Percentiles rank a stretch among this genome's conserved stretches.
Conservation (phyloP, 495 filamentous ascomycete genomes). For the Aeminium ludgeri region DNA sequence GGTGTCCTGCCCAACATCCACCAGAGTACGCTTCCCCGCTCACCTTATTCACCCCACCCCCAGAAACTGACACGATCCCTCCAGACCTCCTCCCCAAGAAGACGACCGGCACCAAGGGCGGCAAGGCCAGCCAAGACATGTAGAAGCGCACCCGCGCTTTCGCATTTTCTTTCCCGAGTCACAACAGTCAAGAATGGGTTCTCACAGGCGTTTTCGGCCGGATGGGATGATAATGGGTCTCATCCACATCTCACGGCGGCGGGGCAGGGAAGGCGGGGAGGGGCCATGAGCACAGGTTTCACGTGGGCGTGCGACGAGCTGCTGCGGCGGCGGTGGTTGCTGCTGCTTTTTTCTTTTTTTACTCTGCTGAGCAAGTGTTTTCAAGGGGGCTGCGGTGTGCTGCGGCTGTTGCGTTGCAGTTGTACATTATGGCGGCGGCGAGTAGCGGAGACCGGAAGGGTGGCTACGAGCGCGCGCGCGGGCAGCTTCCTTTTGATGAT, state of each 20-base stretch:
- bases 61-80: slow-evolving; percentile 29
- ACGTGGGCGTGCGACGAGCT: too few relatives aligned
- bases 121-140: slow-evolving; percentile 87
- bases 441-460: too few relatives aligned
- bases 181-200: slow-evolving; percentile 14
- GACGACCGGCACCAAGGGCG: slow-evolving; percentile 59
- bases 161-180: slow-evolving; percentile 21
- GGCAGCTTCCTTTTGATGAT: too few relatives aligned
- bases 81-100: slow-evolving; percentile 95
- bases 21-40: slow-evolving; percentile 61
- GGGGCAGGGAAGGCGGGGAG: too few relatives aligned
- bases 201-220: slow-evolving; percentile 6
- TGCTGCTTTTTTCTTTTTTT: slow-evolving; percentile 6
- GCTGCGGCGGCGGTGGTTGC: too few relatives aligned
- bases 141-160: slow-evolving; percentile 44
- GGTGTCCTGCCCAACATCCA: slow-evolving; percentile 98
- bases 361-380: too few relatives aligned
- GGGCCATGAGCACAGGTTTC: slow-evolving; percentile 10
- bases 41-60: not conserved
- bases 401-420: too few relatives aligned
- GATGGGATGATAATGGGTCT: slow-evolving; percentile 12
- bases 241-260: slow-evolving; percentile 9
- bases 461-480: too few relatives aligned
- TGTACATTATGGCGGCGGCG: slow-evolving; percentile 19
- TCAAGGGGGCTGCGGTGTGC: too few relatives aligned